These are phyloP conservation scores for Hyaloperonospora brassicae DNA, from an alignment of 352 stramenopile species.

Conservation along the genomic window DNA sequence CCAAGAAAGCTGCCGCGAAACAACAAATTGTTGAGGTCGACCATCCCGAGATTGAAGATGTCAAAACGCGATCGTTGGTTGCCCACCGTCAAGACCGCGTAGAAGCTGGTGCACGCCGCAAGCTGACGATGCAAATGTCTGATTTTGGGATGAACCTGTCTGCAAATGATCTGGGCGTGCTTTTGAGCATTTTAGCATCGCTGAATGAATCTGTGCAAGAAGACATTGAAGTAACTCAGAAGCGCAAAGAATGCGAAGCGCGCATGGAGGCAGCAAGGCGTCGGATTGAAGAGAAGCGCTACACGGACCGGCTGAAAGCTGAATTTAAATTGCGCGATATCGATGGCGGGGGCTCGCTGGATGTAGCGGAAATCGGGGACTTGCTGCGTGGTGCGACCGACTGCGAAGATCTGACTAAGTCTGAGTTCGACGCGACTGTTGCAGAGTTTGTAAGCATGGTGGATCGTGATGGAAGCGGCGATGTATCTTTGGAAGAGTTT, in stretches of 20 bases:
- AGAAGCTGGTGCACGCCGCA: constrained; percentile 49
- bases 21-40: constrained; percentile 58
- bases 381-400: constrained; percentile 60
- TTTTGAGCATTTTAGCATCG: constrained; percentile 63
- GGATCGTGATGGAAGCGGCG: constrained; percentile 68
- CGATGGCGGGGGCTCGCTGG: constrained; percentile 65
- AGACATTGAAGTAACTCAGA: constrained; percentile 49
- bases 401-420: constrained; percentile 60
- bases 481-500: constrained; percentile 83
- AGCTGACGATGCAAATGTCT: constrained; percentile 73
- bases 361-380: constrained; percentile 55
- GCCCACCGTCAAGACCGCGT: constrained; percentile 29
- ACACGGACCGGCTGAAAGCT: constrained; percentile 59
- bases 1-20: constrained; percentile 40
- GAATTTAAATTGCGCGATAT: constrained; percentile 69
- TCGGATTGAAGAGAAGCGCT: constrained; percentile 52
- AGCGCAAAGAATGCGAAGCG: constrained; percentile 36
- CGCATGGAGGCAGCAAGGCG: constrained; percentile 45
- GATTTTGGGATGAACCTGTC: constrained; percentile 82
- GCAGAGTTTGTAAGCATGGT: constrained; percentile 71
- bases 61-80: constrained; percentile 25
- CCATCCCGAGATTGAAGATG: constrained; percentile 36
- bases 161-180: constrained; percentile 64
- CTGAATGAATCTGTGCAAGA: constrained; percentile 68
- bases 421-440: constrained; percentile 73